Evolutionary conservation across 768 basidiomycete species (phyloP).

Genomic region (Rhizopogon vulgaris): DNA sequence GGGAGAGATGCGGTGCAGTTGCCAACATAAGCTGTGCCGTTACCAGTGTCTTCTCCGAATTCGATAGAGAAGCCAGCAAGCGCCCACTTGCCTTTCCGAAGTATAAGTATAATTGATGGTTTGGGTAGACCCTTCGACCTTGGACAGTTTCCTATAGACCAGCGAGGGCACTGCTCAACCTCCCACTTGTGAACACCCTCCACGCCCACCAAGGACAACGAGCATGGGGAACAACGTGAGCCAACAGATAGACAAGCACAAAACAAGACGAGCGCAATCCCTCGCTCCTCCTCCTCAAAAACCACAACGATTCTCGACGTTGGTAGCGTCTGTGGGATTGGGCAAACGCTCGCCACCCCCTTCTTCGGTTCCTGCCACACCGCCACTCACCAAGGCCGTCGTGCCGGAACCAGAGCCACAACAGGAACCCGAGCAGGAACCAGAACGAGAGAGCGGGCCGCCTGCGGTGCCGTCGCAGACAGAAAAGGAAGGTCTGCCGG

Average conservation of each 20-base stretch:
- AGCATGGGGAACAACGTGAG: slow-evolving; percentile 24
- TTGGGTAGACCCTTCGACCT: neutral
- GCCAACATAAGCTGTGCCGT: neutral
- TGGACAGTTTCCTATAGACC: neutral
- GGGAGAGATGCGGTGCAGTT: neutral
- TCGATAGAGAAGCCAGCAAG: neutral
- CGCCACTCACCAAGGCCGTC: neutral
- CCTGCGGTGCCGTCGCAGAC: slow-evolving; percentile 5
- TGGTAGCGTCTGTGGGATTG: slow-evolving; percentile 12
- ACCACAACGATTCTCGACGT: slow-evolving; percentile 16
- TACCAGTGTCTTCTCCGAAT: neutral
- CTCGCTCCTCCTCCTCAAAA: slow-evolving; percentile 20
- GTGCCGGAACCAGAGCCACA: slow-evolving; percentile 14
- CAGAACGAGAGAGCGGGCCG: slow-evolving; percentile 3
- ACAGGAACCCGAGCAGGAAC: slow-evolving; percentile 9
- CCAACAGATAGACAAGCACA: slow-evolving; percentile 18
- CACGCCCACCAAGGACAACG: neutral
- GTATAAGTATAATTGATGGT: neutral
- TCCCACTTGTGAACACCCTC: neutral
- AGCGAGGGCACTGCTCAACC: neutral
- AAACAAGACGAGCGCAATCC: slow-evolving; percentile 18
- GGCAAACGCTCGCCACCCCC: slow-evolving; percentile 25
- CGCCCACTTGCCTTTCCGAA: neutral
- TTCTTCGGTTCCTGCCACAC: slow-evolving; percentile 10
- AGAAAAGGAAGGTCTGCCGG: slow-evolving; percentile 22